Conservation (phyloP, 306 rosid species). For the Lathyrus tuberosus region DNA sequence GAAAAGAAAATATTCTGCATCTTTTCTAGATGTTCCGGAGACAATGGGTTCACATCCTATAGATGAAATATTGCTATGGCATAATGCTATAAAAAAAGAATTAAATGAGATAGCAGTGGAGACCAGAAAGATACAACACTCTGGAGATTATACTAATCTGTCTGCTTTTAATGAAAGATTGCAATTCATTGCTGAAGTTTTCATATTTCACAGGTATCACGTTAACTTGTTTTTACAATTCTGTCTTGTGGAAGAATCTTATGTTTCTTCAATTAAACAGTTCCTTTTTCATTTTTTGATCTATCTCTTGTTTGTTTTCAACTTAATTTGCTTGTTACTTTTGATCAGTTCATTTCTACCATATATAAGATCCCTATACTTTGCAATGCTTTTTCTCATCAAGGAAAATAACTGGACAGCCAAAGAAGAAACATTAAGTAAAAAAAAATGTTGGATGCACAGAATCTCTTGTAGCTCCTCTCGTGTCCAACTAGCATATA, state of each 20-base stretch:
- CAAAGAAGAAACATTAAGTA: constrained; percentile 10
- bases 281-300: constrained; percentile 19
- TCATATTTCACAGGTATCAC: constrained; percentile 91
- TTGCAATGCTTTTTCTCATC: constrained; percentile 6
- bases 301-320: constrained; percentile 29
- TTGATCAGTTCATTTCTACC: constrained; percentile 19
- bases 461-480: constrained; percentile 21
- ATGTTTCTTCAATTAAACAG: constrained; percentile 27
- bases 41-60: constrained; percentile 73
- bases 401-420: constrained; percentile 30
- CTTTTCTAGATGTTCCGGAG: constrained; percentile 59
- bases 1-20: constrained; percentile 76
- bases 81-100: constrained; percentile 89
- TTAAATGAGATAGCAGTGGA: constrained; percentile 70
- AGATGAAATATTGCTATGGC: constrained; percentile 95
- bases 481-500: constrained; percentile 15
- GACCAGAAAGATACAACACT: constrained; percentile 53
- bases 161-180: constrained; percentile 87
- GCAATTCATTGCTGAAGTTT: constrained; percentile 97
- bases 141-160: constrained; percentile 80
- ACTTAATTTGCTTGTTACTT: constrained; percentile 5
- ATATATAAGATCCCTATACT: constrained; percentile 9
- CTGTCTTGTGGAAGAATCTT: constrained; percentile 33
- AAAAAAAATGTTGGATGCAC: constrained; percentile 2
- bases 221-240: constrained; percentile 30